Conservation (phyloP, 2,329 filamentous ascomycete genomes). For the Triangularia setosa region DNA sequence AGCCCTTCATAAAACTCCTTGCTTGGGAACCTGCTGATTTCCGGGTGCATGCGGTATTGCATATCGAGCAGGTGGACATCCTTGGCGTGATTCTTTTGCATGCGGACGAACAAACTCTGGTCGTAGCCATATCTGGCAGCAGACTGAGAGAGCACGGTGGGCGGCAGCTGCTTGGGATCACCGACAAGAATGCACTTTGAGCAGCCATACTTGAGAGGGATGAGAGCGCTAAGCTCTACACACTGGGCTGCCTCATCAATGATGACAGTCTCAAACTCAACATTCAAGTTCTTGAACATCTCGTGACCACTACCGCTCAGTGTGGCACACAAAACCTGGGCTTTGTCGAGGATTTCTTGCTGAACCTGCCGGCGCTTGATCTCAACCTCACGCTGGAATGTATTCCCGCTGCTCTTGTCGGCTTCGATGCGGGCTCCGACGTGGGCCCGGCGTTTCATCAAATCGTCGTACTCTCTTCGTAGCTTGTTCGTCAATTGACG, state of each 20-base stretch:
- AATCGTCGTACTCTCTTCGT: conserved; percentile 70
- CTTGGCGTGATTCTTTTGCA: conserved; percentile 87
- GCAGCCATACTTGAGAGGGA: conserved; percentile 95
- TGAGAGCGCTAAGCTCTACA: conserved; percentile 92
- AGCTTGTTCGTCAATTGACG: conserved; percentile 50
- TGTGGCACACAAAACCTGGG: conserved; percentile 91
- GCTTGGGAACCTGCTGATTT: conserved; percentile 89
- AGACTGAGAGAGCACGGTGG: conserved; percentile 91
- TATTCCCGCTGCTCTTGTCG: conserved; percentile 80
- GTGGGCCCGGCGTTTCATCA: conserved; percentile 66
- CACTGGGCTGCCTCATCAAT: conserved; percentile 98
- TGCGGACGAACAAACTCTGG: conserved; percentile 95
- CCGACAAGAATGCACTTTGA: conserved; percentile 95
- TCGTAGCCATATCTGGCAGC: conserved; percentile 92
- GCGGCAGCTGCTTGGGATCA: conserved; percentile 94
- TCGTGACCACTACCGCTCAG: conserved; percentile 95
- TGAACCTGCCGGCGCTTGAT: conserved; percentile 79
- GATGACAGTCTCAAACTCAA: conserved; percentile 97
- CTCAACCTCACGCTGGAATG: conserved; percentile 77
- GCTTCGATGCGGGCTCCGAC: conserved; percentile 83
- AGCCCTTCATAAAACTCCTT: conserved; percentile 86
- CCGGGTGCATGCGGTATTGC: conserved; percentile 98
- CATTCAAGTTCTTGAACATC: conserved; percentile 89
- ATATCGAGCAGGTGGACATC: conserved; percentile 94
- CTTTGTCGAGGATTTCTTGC: conserved; percentile 84